Evolutionary conservation across 768 basidiomycete species (phyloP), one percentile per base, ranked within the genome.

Genomic region (Leccinum variicolor): DNA sequence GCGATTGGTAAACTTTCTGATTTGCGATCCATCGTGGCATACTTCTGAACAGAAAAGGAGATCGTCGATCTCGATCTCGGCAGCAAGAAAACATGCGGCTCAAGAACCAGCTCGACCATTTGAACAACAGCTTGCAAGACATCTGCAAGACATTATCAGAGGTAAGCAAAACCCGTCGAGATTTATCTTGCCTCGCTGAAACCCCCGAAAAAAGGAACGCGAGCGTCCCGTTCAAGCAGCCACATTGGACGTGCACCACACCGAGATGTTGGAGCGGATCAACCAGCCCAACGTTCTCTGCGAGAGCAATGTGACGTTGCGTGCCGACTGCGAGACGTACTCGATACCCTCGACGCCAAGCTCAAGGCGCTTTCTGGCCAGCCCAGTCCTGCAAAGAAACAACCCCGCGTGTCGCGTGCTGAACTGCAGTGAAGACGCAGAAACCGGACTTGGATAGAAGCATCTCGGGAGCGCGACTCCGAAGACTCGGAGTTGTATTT

Each of bases 31-130:
- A 86, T 93, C 25, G 85, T 94, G 45, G 80, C 85, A 2, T 94
- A 90, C 71, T 76, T 95, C 34, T 82, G 92, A 46, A 92, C 88
- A 66, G 92, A 94, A 78, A 94, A 94, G 74, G 92, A 94, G 69
- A 92, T 95, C 53, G 87, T 90, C 47, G 92, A 95, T 63, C 81
- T 94, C 29, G 90, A 94, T 64, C 82, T 94, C 50, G 81, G 85
- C 77, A 84, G 67, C 83, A 85, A 64, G 91, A 94, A 75, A 90
- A 81, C 63, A 73, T 82, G 8, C 82, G 92, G 4, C 70, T 92
- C 52, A 89, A 88, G 69, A 73, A 81, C 19, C 89, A 94, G 66
- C 81, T 90, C 25, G 91, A 93, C 9, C 86, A 89, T 64, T 69
- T 92, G 41, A 78, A 80, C 15, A 84, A 85, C 60, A 83, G 75